Evolutionary conservation across 1,139 yeast genomes (phyloP), one percentile per base, ranked within the genome.

Genomic region (Yamadazyma dendronema): DNA sequence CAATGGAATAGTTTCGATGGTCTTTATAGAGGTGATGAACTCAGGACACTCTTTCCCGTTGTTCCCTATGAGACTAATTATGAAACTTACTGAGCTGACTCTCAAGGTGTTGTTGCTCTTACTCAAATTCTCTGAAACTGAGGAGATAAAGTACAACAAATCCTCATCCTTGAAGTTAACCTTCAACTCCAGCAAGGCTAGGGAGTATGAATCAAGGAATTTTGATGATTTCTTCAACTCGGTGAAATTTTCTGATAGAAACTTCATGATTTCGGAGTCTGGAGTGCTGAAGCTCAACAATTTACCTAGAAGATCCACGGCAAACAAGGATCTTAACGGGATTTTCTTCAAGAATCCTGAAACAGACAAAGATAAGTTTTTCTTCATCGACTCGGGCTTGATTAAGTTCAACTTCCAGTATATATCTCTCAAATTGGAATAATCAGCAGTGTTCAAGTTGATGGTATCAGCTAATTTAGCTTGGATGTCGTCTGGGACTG

Each of bases 1-100:
- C 35, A 84, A 65, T 0, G 96, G 95, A 9, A 84, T 74, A 43
- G 83, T 79, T 53, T 87, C 96, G 38, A 89, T 77, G 60, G 67
- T 44, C 58, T 67, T 52, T 72, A 81, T 54, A 65, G 78, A 67
- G 2, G 53, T 34, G 50, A 62, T 39, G 17, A 68, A 48, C 3
- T 60, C 53, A 3, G 76, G 67, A 17, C 59, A 53, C 8, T 61
- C 62, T 2, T 48, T 35, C 1, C 59, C 61, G 21, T 57, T 51
- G 1, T 53, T 30, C 7, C 54, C 49, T 33, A 56, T 51, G 3
- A 75, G 41, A 1, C 59, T 54, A 4, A 57, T 50, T 4, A 74
- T 46, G 34, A 79, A 56, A 19, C 65, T 59, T 26, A 79, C 55
- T 1, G 86, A 62, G 29, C 56, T 60, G 13, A 61, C 49, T 43